A percentile compares a stretch with the other conserved stretches of the same genome.
phyloP scores from a whole-genome alignment of 2,329 filamentous ascomycete genomes.

The Mycosphaerella sp. region DNA sequence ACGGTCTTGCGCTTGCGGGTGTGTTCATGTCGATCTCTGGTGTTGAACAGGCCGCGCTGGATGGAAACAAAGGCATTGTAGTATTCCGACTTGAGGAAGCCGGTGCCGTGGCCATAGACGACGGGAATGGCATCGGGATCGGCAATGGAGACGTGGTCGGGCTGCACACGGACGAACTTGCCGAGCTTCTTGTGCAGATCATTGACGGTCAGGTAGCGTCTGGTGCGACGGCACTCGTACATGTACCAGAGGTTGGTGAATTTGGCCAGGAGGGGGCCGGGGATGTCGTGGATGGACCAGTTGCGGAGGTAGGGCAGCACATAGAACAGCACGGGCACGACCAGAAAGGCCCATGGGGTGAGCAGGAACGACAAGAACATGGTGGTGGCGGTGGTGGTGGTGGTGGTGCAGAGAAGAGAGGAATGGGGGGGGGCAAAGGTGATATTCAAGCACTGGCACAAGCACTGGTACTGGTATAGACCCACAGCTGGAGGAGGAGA shows the following conservation, averaged over 20 bases:
- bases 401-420: no score
- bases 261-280: conserved; percentile 56
- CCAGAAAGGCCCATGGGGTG: conserved; percentile 44
- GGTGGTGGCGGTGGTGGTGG: conserved; percentile 17
- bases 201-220: conserved; percentile 54
- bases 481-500: no score
- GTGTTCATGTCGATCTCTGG: conserved; percentile 72
- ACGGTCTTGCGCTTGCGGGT: conserved; percentile 84
- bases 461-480: no score
- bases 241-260: conserved; percentile 81
- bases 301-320: conserved; percentile 56
- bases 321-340: conserved; percentile 49
- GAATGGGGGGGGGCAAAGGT: no score
- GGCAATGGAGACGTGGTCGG: conserved; percentile 74
- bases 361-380: conserved; percentile 39
- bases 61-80: conserved; percentile 92
- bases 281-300: conserved; percentile 49
- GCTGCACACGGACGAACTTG: conserved; percentile 74
- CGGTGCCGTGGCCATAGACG: conserved; percentile 62
- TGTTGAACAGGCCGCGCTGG: conserved; percentile 80
- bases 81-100: conserved; percentile 58
- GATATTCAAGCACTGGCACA: no score
- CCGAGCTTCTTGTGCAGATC: conserved; percentile 67
- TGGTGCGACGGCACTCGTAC: conserved; percentile 54
- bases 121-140: conserved; percentile 69